Evolutionary conservation across 169 alveolate species (phyloP).

Genomic region (Eimeria maxima): DNA sequence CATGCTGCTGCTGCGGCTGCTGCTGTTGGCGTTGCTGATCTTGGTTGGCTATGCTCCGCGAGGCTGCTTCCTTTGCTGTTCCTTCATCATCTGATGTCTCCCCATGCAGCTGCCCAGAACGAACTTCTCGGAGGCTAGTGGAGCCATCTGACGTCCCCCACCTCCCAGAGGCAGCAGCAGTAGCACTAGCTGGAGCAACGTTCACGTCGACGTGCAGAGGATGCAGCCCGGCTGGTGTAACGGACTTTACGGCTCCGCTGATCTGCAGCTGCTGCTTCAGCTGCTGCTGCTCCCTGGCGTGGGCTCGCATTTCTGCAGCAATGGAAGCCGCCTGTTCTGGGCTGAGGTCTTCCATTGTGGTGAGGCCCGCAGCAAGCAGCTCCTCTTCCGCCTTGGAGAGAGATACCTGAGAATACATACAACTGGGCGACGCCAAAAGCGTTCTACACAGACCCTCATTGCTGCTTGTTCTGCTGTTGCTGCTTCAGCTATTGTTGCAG

Average conservation of each 20-base stretch:
- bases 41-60: background rate
- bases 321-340: constrained; percentile 61
- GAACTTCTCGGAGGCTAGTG: background rate
- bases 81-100: constrained; percentile 58
- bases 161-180: background rate
- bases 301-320: constrained; percentile 50
- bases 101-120: constrained; percentile 28
- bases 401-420: background rate
- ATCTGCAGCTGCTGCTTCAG: constrained; percentile 61
- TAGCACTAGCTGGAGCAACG: background rate
- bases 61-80: background rate
- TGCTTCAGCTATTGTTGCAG: constrained; percentile 2
- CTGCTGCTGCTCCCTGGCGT: constrained; percentile 67
- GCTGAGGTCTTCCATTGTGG: constrained; percentile 56
- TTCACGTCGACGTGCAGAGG: constrained; percentile 28
- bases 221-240: constrained; percentile 26
- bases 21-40: background rate
- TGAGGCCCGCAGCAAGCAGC: constrained; percentile 56
- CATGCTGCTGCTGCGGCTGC: constrained; percentile 30
- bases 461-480: background rate
- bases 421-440: background rate
- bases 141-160: background rate
- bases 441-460: background rate
- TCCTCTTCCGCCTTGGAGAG: constrained; percentile 21
- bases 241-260: constrained; percentile 3